Base-by-base conservation (phyloP, 2,329 filamentous ascomycete genomes). In the Pseudodiploospora longispora region DNA sequence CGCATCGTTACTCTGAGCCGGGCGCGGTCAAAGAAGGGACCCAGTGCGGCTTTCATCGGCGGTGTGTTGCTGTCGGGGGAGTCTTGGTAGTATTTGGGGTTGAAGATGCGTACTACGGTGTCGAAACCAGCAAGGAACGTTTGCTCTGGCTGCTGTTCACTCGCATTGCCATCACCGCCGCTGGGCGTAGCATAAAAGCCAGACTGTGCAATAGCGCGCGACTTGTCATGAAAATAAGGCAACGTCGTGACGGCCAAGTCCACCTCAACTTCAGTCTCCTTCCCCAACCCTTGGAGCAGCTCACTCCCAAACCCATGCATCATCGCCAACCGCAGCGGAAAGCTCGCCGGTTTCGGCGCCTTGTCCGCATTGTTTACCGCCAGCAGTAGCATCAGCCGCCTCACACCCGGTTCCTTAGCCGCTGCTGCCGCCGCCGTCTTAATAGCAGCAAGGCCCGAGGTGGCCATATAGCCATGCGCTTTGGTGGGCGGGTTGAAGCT, bases 221-320 rank as follows among this genome's bases (percentile, higher is more conserved):
- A 78, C 64, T 91, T 91, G 55, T 83, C 80, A 46, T 79, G 78
- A 55, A 91, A 93, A 58, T 83, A 89, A 0, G 86, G 82, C 54
- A 76, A 71, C 32, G 75, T 83, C 0, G 84, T 87, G 2, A 93
- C 71, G 2, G 74, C 85, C 33, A 91, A 73, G 52, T 90, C 85
- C 4, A 82, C 63, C 29, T 65, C 61, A 1, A 61, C 37, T 5
- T 50, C 54, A 4, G 35, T 44, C 6, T 10, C 45, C 9, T 10
- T 36, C 10, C 10, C 29, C 28, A 61, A 37, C n/a, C 51, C 50
- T 4, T 46, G 43, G 3, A 70, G 60, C 30, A 79, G 52, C 1
- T 84, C 82, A 40, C 66, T 59, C 3, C 80, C 83, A 52, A 90
- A 82, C 0, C 76, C 63, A 27, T 77, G 74, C 83, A 91, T 89